Percentiles rank a stretch among this genome's conserved stretches.
phyloP scores from a whole-genome alignment of 2,329 filamentous ascomycete species.

The Ascochyta pisi region DNA sequence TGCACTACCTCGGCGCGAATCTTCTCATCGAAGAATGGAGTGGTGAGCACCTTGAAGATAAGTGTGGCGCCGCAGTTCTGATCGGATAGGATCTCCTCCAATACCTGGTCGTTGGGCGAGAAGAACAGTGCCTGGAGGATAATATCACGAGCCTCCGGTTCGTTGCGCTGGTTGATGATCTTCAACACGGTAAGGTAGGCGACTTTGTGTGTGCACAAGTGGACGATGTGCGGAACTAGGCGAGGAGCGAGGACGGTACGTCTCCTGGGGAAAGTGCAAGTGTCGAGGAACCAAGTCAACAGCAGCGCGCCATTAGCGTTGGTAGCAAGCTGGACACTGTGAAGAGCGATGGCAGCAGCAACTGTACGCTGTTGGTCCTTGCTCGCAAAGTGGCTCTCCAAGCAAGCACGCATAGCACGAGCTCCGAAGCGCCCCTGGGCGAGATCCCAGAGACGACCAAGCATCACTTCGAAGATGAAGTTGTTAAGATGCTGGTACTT shows the following conservation, averaged over 20 bases:
- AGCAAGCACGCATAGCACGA: conserved; percentile 92
- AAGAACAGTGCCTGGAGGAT: conserved; percentile 94
- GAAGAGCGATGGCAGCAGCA: conserved; percentile 91
- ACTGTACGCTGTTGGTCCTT: conserved; percentile 96
- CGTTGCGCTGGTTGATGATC: conserved; percentile 96
- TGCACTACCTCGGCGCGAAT: conserved; percentile 89
- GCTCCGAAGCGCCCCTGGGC: conserved; percentile 93
- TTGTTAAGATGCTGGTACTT: conserved; percentile 91
- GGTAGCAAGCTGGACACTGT: conserved; percentile 94
- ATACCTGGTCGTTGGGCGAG: conserved; percentile 80
- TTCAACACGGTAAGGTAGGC: conserved; percentile 97
- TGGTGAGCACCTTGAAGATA: conserved; percentile 98
- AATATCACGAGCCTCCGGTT: conserved; percentile 87
- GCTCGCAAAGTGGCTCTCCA: conserved; percentile 93
- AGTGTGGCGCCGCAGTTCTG: conserved; percentile 91
- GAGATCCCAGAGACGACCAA: conserved; percentile 91
- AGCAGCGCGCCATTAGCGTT: conserved; percentile 94
- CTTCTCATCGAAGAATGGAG: conserved; percentile 93
- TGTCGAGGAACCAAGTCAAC: conserved; percentile 97
- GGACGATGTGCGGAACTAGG: conserved; percentile 89
- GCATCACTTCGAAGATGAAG: conserved; percentile 98
- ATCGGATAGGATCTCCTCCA: conserved; percentile 91
- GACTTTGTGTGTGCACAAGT: conserved; percentile 98
- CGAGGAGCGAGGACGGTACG: conserved; percentile 90
- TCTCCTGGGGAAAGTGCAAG: conserved; percentile 91